Conservation (phyloP, 2,329 filamentous ascomycete genomes). For the Claviceps maximensis region DNA sequence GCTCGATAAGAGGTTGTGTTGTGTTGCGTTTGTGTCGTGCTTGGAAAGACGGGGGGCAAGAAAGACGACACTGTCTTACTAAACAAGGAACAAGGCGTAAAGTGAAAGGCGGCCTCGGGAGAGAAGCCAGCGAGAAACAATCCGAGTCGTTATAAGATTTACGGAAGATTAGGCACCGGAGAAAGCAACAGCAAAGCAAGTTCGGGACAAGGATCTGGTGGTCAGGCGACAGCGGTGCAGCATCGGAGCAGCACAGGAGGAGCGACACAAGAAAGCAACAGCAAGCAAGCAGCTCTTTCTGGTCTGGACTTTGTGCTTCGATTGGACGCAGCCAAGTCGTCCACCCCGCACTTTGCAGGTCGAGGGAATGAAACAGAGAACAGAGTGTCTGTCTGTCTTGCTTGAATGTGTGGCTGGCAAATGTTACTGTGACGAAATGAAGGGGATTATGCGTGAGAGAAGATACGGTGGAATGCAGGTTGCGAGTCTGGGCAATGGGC, state of each 20-base stretch:
- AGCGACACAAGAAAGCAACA: conserved; percentile 7
- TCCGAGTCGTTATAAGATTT: too few species aligned
- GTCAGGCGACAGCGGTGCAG: not conserved
- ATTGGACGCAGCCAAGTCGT: conserved; percentile 15
- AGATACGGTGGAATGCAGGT: too few species aligned
- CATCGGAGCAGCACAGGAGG: conserved; percentile 11
- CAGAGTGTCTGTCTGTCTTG: not conserved
- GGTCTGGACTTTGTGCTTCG: conserved; percentile 14
- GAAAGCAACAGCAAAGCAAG: not conserved
- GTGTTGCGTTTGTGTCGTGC: conserved; percentile 2
- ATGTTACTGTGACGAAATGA: conserved; percentile 5
- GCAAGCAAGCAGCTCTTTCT: too few species aligned
- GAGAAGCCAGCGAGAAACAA: too few species aligned
- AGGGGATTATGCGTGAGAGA: conserved; percentile 1
- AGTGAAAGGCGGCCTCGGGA: too few species aligned
- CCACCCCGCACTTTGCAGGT: conserved; percentile 14
- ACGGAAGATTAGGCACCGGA: too few species aligned
- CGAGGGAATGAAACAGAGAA: not conserved
- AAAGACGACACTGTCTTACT: not conserved
- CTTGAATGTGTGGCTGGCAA: not conserved
- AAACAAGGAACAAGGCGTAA: too few species aligned
- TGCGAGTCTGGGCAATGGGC: too few species aligned
- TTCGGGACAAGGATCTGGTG: not conserved
- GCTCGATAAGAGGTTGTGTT: too few species aligned
- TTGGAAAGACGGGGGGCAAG: not conserved